Evolutionary conservation across 306 rosid genomes (phyloP).

Genomic region (Albizia julibrissin): DNA sequence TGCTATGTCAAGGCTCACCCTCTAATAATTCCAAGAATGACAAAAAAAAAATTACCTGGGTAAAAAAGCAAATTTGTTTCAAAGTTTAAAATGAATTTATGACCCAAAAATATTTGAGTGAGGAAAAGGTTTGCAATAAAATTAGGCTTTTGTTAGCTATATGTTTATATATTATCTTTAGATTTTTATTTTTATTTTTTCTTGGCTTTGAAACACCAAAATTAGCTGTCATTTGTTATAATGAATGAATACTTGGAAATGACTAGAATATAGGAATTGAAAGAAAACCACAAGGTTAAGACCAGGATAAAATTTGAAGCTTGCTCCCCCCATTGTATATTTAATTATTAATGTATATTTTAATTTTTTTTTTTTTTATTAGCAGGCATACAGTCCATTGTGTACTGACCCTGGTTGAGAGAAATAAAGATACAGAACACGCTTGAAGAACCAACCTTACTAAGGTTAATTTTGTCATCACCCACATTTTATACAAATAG

Average conservation of each 20-base stretch:
- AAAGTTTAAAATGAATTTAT: slow-evolving; percentile 20
- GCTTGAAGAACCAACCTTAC: slow-evolving; percentile 44
- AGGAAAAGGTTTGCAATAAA: slow-evolving; percentile 20
- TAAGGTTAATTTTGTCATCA: slow-evolving; percentile 50
- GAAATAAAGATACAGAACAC: background rate
- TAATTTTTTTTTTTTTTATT: background rate
- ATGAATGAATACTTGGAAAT: background rate
- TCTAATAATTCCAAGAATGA: background rate
- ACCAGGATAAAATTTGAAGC: background rate
- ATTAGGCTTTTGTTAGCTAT: slow-evolving; percentile 23
- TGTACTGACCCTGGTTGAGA: background rate
- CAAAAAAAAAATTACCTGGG: too few species aligned
- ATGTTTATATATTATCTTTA: background rate
- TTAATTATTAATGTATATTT: background rate
- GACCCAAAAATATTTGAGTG: slow-evolving; percentile 24
- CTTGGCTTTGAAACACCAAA: slow-evolving; percentile 14
- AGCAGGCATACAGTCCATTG: background rate
- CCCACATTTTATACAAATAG: slow-evolving; percentile 56
- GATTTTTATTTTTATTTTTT: background rate
- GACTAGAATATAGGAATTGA: background rate
- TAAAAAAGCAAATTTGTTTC: background rate
- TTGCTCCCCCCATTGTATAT: background rate
- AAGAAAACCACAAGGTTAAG: background rate
- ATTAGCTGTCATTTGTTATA: slow-evolving; percentile 9
- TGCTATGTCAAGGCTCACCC: too few species aligned